A percentile compares a stretch with the other conserved stretches of the same genome.
phyloP scores from a whole-genome alignment of 495 filamentous ascomycete species.

The Penicillium angulare region DNA sequence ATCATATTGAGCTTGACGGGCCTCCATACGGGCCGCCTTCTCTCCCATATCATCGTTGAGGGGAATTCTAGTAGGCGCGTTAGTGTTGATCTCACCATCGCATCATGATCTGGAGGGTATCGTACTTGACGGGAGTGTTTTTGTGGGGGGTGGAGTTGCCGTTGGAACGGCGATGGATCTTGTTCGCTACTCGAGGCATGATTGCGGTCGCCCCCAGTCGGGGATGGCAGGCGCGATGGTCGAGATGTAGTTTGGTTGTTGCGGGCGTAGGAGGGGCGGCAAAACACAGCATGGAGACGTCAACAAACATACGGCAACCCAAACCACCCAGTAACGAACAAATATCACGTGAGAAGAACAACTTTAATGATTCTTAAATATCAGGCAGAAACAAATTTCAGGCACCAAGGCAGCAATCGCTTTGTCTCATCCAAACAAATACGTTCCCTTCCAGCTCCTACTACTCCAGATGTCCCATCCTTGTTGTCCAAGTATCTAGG shows the following conservation, averaged over 20 bases:
- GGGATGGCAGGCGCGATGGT: constrained; percentile 17
- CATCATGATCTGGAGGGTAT: constrained; percentile 15
- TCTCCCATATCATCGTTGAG: constrained; percentile 94
- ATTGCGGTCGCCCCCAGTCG: constrained; percentile 36
- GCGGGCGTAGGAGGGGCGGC: constrained; percentile 16
- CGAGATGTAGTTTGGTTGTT: constrained; percentile 10
- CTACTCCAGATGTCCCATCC: neutral
- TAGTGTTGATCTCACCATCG: constrained; percentile 2
- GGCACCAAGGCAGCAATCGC: neutral
- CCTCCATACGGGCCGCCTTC: constrained; percentile 84
- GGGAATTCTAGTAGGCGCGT: constrained; percentile 60
- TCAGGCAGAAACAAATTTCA: constrained; percentile 4
- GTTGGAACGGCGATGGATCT: constrained; percentile 47
- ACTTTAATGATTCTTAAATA: neutral
- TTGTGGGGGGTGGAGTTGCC: constrained; percentile 57
- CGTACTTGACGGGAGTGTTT: constrained; percentile 68
- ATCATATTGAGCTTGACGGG: constrained; percentile 83
- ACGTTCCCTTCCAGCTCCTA: neutral
- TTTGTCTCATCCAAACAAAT: neutral
- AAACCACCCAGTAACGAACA: constrained; percentile 14
- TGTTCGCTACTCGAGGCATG: constrained; percentile 75
- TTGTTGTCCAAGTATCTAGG: neutral
- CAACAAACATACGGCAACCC: constrained; percentile 37
- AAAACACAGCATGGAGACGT: constrained; percentile 30
- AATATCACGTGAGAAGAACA: constrained; percentile 15